phyloP scores from a whole-genome alignment of 1,284 basidiomycete genomes.

The Neonothopanus nambi region DNA sequence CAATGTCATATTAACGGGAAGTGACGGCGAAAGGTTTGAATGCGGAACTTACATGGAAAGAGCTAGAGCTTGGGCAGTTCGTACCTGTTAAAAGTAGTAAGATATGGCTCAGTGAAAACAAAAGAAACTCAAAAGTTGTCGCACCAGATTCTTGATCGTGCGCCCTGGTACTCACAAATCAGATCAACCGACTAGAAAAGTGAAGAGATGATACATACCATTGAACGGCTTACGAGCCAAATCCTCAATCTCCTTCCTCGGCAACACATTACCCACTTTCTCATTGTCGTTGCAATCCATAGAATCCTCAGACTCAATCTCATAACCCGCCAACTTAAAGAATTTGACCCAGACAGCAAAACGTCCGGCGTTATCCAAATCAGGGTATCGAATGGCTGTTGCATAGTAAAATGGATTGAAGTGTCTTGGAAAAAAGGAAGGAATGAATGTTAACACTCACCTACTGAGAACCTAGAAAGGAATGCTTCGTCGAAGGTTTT shows the following conservation, averaged over 20 bases:
- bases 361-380: constrained; percentile 15
- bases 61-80: constrained; percentile 15
- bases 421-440: not conserved
- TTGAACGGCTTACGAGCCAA: constrained; percentile 14
- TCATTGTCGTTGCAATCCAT: not conserved
- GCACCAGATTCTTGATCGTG: constrained; percentile 16
- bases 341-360: constrained; percentile 20
- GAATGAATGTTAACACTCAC: constrained; percentile 10
- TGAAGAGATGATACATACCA: constrained; percentile 4
- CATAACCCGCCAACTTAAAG: constrained; percentile 19
- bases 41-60: constrained; percentile 5
- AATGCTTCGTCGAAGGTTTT: constrained; percentile 31
- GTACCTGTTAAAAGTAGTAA: not conserved
- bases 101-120: not conserved
- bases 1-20: not conserved
- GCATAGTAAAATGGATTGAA: not conserved
- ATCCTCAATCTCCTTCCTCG: constrained; percentile 1
- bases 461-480: constrained; percentile 28
- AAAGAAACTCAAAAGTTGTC: not conserved
- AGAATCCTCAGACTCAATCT: not conserved
- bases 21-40: not conserved
- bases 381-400: constrained; percentile 21
- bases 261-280: not conserved
- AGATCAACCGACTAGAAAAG: not conserved
- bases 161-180: no score